Evolutionary conservation across 441 rosid species (phyloP).

Genomic region (Gossypium gossypioides): DNA sequence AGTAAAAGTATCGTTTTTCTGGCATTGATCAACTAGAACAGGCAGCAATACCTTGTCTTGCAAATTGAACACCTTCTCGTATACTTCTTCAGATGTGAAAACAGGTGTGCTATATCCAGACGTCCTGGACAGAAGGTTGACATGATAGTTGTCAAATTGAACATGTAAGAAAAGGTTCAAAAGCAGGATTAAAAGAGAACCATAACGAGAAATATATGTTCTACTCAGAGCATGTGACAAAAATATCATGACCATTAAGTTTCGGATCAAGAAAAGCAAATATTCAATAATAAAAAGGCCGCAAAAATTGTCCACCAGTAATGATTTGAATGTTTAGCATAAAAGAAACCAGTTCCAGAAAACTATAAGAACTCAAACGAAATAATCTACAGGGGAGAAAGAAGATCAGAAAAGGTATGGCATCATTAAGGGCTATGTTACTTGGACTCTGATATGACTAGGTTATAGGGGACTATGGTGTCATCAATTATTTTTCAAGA

Average conservation of each 20-base stretch:
- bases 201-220: background rate
- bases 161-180: background rate
- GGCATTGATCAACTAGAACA: background rate
- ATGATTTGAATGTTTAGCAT: too few relatives aligned
- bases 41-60: conserved; percentile 68
- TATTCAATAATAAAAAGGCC: background rate
- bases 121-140: conserved; percentile 29
- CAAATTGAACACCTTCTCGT: conserved; percentile 42
- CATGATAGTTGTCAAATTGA: background rate
- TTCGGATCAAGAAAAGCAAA: background rate
- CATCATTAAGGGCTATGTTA: too few relatives aligned
- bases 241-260: background rate
- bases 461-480: too few relatives aligned
- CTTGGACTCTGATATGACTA: too few relatives aligned
- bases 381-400: background rate
- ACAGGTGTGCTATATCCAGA: conserved; percentile 50
- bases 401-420: too few relatives aligned
- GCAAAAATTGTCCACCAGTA: too few relatives aligned
- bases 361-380: background rate
- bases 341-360: background rate
- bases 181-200: background rate
- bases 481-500: too few relatives aligned
- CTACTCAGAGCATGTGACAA: background rate
- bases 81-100: conserved; percentile 75
- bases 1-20: background rate